Base-by-base conservation (phyloP, 371 early-diverging fungal genomes). In the Mucor sp. region DNA sequence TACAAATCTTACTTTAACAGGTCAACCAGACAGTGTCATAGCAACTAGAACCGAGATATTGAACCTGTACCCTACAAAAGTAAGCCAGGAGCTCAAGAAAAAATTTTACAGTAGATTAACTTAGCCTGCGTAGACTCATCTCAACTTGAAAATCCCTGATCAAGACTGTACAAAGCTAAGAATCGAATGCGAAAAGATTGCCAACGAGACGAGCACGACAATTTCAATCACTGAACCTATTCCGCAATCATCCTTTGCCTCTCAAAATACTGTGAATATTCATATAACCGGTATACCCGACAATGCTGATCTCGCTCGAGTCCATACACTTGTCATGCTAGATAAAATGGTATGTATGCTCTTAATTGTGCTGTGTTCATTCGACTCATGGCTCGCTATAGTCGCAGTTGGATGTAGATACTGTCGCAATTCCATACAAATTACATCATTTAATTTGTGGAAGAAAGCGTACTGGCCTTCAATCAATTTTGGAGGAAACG, bases 401-500 rank as follows among this genome's bases (percentile, higher is more conserved):
- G 76, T 66, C 70, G 32, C 57, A 72, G 17, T 60, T 72, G 58
- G 59, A 62, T 32, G 64, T 69, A 63, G 72, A 77, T 57, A 70
- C 63, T n/a, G 37, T 74, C 28, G 33, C 58, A 58, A 70, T 77
- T 61, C 77, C 77, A 19, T 69, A 68, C 39, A 83, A 80, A 65
- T 72, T 77, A 53, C 87, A 86, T 56, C 74, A 83, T 64, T 69
- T 86, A 60, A 68, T 92, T 37, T 85, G 87, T 37, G 93, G 92
- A 32, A 79, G 85, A 50, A 91, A 90, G 62, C 81, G 88, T 11
- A 79, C 77, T 30, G 80, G 80, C 6, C 71, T 92, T 48, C 83
- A 87, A 62, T 68, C 83, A 23, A 78, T 92, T 56, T 90, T 91
- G 85, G 82, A 88, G 58, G 86, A 87, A 62, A 86, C 86, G 21